phyloP scores from a whole-genome alignment of 768 basidiomycete genomes.

The Lactarius quietus region DNA sequence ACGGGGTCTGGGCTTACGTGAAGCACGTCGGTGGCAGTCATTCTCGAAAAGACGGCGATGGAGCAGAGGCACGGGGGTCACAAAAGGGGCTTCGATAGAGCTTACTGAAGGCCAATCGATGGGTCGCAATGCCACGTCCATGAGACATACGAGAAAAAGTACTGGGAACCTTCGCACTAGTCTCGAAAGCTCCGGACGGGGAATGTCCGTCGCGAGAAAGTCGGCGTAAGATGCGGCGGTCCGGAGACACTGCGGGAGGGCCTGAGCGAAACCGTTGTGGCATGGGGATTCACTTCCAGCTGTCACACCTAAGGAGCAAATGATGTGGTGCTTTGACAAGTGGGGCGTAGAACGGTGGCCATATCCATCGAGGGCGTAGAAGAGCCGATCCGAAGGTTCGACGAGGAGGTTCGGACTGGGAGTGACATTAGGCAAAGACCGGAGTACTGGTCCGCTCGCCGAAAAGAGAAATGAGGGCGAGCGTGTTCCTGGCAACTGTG shows the following conservation, averaged over 20 bases:
- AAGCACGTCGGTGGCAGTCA: background rate
- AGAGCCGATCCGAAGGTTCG: constrained; percentile 13
- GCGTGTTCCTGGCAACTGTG: background rate
- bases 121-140: background rate
- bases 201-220: constrained; percentile 14
- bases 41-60: constrained; percentile 17
- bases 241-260: constrained; percentile 8
- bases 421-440: constrained; percentile 4
- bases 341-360: constrained; percentile 11
- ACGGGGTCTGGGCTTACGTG: constrained; percentile 14
- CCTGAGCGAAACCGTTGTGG: constrained; percentile 1
- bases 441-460: constrained; percentile 8
- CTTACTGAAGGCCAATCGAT: constrained; percentile 9
- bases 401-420: constrained; percentile 3
- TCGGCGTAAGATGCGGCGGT: constrained; percentile 8
- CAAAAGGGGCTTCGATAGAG: constrained; percentile 8
- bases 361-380: constrained; percentile 3
- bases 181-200: constrained; percentile 6
- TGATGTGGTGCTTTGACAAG: constrained; percentile 1
- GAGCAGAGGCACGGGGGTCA: background rate
- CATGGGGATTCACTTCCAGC: constrained; percentile 13
- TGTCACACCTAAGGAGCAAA: background rate
- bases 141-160: background rate
- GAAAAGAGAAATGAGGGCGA: background rate
- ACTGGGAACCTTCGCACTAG: background rate